Base-by-base conservation (phyloP, 2,329 filamentous ascomycete species). In the Aspergillus chevalieri region DNA sequence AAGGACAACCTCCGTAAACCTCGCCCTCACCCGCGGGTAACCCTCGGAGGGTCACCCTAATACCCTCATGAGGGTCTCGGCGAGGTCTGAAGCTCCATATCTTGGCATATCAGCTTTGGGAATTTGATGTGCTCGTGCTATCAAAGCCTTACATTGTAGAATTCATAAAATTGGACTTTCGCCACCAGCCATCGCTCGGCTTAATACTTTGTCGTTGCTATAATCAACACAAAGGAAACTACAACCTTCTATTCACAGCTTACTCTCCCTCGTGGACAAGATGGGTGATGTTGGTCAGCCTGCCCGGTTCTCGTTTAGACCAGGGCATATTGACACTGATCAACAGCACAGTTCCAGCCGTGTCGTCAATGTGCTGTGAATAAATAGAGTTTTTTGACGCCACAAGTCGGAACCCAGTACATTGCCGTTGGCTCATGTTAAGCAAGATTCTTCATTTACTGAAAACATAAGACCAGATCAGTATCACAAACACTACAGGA, bases 131-230 rank as follows among this genome's bases (percentile, higher is more conserved):
- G 2, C 36, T 39, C 14, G 15, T 39, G 36, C 15, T 39, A 12
- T 39, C 36, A 39, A 39, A n/a, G 36, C 36, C 36, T 39, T 39
- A n/a, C 36, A 39, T 39, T 39, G 36, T 39, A 39, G n/a, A 39
- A 39, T 17, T 39, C 7, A 39, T 39, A 17, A 39, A 39, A 39
- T 39, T 39, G 36, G 36, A n/a, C 36, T 39, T 39, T 39, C 36
- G 36, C 36, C 15, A 39, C 3, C 36, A 39, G 36, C 15, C 36
- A 39, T 39, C 36, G 6, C 36, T 39, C 15, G 36, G 36, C 36
- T 39, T 39, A 39, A 39, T 39, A 39, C 36, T 39, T 39, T 39
- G 36, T 14, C 36, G 14, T 39, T 39, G 36, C 36, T 39, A 39
- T n/a, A 39, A 39, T 39, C 36, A 39, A 39, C 14, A n/a, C 36